A percentile compares a stretch with the other conserved stretches of the same genome.
These are phyloP conservation scores for Scutellaria baicalensis DNA, from an alignment of 257 asterid genomes.

Conservation along the genomic window DNA sequence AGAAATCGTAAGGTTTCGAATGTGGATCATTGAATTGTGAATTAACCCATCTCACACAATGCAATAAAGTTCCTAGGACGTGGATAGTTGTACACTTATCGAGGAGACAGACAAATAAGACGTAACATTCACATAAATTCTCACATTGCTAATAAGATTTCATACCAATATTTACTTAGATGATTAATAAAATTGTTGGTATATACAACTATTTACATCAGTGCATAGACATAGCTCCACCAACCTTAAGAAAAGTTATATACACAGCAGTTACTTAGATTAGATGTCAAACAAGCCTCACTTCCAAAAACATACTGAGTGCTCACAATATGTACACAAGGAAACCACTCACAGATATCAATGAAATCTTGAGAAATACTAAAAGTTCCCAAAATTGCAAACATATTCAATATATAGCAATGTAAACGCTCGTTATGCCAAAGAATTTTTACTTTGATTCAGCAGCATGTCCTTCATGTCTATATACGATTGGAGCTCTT, in stretches of 20 bases:
- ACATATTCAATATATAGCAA: slow-evolving; percentile 5
- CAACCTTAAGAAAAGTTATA: slow-evolving; percentile 9
- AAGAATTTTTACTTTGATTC: slow-evolving; percentile 29
- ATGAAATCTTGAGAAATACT: not conserved
- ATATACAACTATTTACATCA: slow-evolving; percentile 4
- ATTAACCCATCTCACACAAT: too few species aligned
- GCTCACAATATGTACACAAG: slow-evolving; percentile 23
- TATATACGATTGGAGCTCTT: slow-evolving; percentile 55
- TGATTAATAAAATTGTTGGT: too few species aligned
- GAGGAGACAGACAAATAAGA: too few species aligned
- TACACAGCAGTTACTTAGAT: slow-evolving; percentile 5
- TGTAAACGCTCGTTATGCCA: not conserved
- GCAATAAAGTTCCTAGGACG: too few species aligned
- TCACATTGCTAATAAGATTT: too few species aligned
- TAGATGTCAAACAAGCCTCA: slow-evolving; percentile 12
- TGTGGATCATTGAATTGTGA: too few species aligned
- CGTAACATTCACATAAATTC: too few species aligned
- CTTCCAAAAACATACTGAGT: slow-evolving; percentile 7
- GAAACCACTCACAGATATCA: not conserved
- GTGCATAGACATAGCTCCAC: not conserved
- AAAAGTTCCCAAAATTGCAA: slow-evolving; percentile 11
- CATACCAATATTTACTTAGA: too few species aligned
- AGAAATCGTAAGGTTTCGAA: too few species aligned
- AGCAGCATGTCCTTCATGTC: slow-evolving; percentile 44
- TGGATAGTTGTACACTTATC: too few species aligned